These are phyloP conservation scores for Pythium sukuiense DNA, from an alignment of 352 stramenopile genomes.

Conservation along the genomic window DNA sequence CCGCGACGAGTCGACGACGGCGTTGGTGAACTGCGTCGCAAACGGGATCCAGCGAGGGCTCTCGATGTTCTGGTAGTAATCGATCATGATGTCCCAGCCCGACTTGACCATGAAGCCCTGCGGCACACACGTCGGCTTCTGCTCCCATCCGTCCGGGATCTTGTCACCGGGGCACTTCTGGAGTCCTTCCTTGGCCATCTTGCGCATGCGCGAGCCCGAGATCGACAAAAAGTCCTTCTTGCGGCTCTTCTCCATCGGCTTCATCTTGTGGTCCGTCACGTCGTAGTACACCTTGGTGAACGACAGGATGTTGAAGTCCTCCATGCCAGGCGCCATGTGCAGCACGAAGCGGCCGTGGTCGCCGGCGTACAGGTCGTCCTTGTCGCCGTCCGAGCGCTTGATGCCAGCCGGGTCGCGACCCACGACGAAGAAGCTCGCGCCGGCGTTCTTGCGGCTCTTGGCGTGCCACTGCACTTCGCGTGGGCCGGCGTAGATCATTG, in stretches of 20 bases:
- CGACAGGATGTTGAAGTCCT: slow-evolving; percentile 93
- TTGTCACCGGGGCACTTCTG: slow-evolving; percentile 84
- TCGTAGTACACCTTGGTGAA: slow-evolving; percentile 99
- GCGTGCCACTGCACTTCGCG: slow-evolving; percentile 98
- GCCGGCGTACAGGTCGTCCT: slow-evolving; percentile 96
- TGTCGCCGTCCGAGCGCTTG: slow-evolving; percentile 93
- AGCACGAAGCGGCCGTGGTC: slow-evolving; percentile 97
- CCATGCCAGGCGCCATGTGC: slow-evolving; percentile 95
- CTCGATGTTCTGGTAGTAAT: slow-evolving; percentile 98
- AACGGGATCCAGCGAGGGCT: slow-evolving; percentile 80
- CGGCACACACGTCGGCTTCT: slow-evolving; percentile 91
- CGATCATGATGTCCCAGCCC: slow-evolving; percentile 97
- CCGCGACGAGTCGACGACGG: slow-evolving; percentile 44
- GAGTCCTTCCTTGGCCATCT: slow-evolving; percentile 94
- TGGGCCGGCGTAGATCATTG: slow-evolving; percentile 98
- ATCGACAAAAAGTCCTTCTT: slow-evolving; percentile 98
- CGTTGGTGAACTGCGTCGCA: slow-evolving; percentile 63
- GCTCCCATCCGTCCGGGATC: slow-evolving; percentile 72
- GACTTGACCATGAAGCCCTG: slow-evolving; percentile 98
- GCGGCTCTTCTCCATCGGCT: slow-evolving; percentile 90
- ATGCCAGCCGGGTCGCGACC: slow-evolving; percentile 97
- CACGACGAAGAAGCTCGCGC: slow-evolving; percentile 97
- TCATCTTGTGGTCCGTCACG: slow-evolving; percentile 97
- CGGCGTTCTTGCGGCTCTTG: slow-evolving; percentile 95
- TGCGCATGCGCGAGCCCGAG: slow-evolving; percentile 96